Conservation (phyloP, 1,284 basidiomycete genomes). For the Ustilago vetiveriae region DNA sequence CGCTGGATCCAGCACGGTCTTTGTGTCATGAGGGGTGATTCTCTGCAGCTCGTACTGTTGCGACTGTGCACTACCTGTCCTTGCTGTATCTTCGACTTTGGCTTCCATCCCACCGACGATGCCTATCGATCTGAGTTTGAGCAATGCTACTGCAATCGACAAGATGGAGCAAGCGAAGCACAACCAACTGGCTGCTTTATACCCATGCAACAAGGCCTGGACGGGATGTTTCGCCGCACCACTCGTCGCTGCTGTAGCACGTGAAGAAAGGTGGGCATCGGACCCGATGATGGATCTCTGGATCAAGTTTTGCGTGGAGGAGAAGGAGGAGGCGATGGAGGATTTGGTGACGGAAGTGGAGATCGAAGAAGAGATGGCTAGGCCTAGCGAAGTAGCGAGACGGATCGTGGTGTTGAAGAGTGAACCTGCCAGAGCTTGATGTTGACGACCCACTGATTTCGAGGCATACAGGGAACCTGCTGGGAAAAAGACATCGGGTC, state of each 20-base stretch:
- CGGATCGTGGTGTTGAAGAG: constrained; percentile 60
- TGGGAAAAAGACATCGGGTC: constrained; percentile 55
- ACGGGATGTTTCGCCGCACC: constrained; percentile 1
- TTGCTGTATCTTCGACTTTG: constrained; percentile 31
- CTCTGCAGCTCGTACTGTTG: constrained; percentile 8
- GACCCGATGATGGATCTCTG: constrained; percentile 27
- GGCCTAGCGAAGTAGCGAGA: constrained; percentile 58
- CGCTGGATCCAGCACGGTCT: too few relatives aligned
- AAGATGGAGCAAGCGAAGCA: constrained; percentile 45
- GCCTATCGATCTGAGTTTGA: constrained; percentile 43
- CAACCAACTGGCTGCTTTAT: constrained; percentile 55
- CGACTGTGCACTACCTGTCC: neutral
- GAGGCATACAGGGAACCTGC: constrained; percentile 50
- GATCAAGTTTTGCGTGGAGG: neutral
- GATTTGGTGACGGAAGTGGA: constrained; percentile 47
- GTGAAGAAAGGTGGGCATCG: constrained; percentile 1
- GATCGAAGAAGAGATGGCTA: constrained; percentile 56
- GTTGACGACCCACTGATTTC: constrained; percentile 42
- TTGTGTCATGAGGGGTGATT: too few relatives aligned
- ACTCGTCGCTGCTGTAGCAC: constrained; percentile 11
- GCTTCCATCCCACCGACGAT: constrained; percentile 49
- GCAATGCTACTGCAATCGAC: constrained; percentile 41
- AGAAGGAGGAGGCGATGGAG: constrained; percentile 12
- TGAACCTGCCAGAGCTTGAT: constrained; percentile 57
- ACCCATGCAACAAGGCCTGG: constrained; percentile 43